Base-by-base conservation (phyloP, 257 asterid species). In the Eucommia ulmoides region DNA sequence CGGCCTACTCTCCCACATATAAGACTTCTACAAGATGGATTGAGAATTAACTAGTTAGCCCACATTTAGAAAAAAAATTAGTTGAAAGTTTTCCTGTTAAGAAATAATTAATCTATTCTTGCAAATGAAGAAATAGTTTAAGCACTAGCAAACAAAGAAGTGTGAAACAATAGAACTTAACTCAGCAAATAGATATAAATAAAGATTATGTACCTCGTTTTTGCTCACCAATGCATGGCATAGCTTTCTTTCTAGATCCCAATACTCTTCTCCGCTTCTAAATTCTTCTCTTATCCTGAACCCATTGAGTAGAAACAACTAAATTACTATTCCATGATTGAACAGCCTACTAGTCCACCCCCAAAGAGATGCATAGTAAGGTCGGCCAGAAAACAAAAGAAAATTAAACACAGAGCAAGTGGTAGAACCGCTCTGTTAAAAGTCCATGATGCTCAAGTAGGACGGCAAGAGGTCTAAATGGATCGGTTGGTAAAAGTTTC, bases 211-310 rank as follows among this genome's bases (percentile, higher is more conserved):
- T 63, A 81, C 96, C 81, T 83, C 73, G 46, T 71, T 41, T 66
- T 78, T 75, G 58, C 71, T 72, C 57, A 49, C 65, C 35, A 73
- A 59, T 29, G 86, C 66, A 80, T 51, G 35, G 26, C 96, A 91
- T 23, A 91, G 75, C 70, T 79, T 86, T 70, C 96, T 86, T 71
- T 91, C 98, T 48, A 91, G 75, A 54, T 74, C 71, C 96, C 96
- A 91, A 65, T 91, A 91, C 59, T 89, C 88, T 63, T 58, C 79
- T 58, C 98, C 98, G 24, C 57, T 48, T 23, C 62, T 73, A 48
- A 85, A 72, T 75, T 91, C 98, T 65, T 73, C 81, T 33, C n/a
- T 53, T 53, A 86, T 76, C 79, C 98, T 91, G 65, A 45, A 63
- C 10, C 24, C 24, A 56, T 12, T n/a, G 50, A 8, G 25, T 22